phyloP scores from a whole-genome alignment of 2,329 filamentous ascomycete species.

The Aspergillus ibericus region DNA sequence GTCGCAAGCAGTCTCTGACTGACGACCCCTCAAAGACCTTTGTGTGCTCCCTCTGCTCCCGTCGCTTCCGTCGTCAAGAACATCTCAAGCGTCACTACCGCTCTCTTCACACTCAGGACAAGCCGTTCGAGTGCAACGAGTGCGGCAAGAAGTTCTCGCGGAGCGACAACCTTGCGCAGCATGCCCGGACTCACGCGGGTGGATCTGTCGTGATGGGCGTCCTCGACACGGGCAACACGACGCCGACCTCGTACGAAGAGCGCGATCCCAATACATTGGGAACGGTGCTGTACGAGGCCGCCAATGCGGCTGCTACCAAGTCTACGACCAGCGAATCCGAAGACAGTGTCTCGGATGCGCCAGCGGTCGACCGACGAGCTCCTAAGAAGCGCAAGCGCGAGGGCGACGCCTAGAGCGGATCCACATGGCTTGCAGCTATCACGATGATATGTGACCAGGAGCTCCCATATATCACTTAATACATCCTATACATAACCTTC shows the following conservation, averaged over 20 bases:
- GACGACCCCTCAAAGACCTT: slow-evolving; percentile 99
- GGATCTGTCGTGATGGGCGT: slow-evolving; percentile 90
- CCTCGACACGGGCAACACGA: slow-evolving; percentile 66
- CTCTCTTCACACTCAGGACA: slow-evolving; percentile 96
- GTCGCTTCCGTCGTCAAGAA: slow-evolving; percentile 96
- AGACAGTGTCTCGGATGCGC: slow-evolving; percentile 31
- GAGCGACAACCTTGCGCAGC: slow-evolving; percentile 95
- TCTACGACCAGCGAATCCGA: slow-evolving; percentile 47
- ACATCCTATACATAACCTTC: slow-evolving; percentile 27
- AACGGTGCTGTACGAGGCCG: slow-evolving; percentile 78
- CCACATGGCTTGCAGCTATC: slow-evolving; percentile 22
- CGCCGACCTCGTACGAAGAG: slow-evolving; percentile 50
- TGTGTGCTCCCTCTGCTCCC: slow-evolving; percentile 92
- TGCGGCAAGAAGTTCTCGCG: slow-evolving; percentile 99
- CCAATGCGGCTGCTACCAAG: slow-evolving; percentile 69
- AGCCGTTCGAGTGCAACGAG: slow-evolving; percentile 96
- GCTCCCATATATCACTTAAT: slow-evolving; percentile 34
- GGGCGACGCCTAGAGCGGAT: slow-evolving; percentile 54
- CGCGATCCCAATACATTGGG: slow-evolving; percentile 66
- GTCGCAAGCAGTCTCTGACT: slow-evolving; percentile 96
- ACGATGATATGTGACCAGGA: slow-evolving; percentile 45
- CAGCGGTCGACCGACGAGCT: slow-evolving; percentile 46
- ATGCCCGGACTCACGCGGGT: slow-evolving; percentile 87
- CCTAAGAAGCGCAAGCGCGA: slow-evolving; percentile 80
- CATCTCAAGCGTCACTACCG: slow-evolving; percentile 98